These are phyloP conservation scores for Penicillium maclennaniae DNA, from an alignment of 495 filamentous ascomycete species.

Conservation along the genomic window DNA sequence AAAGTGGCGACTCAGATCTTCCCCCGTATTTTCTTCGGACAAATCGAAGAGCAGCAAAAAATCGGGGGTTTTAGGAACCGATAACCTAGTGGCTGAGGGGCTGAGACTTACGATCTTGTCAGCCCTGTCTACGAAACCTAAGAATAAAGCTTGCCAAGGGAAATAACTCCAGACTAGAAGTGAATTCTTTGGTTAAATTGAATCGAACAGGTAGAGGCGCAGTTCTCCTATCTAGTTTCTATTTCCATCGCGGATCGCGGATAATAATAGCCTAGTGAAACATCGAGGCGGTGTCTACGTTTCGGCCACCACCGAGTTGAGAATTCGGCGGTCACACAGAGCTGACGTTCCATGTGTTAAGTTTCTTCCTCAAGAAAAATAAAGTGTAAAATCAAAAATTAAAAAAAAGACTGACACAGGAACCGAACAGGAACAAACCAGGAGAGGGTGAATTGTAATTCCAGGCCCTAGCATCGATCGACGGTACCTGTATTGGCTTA, in stretches of 20 bases:
- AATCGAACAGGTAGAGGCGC: neutral
- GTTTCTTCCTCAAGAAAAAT: neutral
- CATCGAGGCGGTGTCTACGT: neutral
- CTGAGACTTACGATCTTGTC: conserved; percentile 16
- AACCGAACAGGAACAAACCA: conserved; percentile 4
- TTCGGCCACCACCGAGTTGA: neutral
- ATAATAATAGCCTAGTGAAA: conserved; percentile 5
- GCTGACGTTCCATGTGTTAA: neutral
- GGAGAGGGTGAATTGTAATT: conserved; percentile 4
- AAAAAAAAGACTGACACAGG: neutral
- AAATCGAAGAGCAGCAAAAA: conserved; percentile 24
- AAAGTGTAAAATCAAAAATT: neutral
- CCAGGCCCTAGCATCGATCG: conserved; percentile 12
- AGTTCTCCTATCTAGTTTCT: neutral
- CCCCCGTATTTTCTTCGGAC: conserved; percentile 22
- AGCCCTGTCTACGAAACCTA: conserved; percentile 24
- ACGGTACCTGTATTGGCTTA: conserved; percentile 25
- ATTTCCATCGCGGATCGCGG: conserved; percentile 2
- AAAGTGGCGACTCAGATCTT: conserved; percentile 20
- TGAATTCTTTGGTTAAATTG: neutral
- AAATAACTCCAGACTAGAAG: neutral
- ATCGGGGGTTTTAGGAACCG: conserved; percentile 40
- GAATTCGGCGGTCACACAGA: neutral
- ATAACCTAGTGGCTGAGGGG: conserved; percentile 22
- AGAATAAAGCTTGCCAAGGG: neutral